Evolutionary conservation across 306 rosid species (phyloP).

Genomic region (Trichosanthes cucumerina): DNA sequence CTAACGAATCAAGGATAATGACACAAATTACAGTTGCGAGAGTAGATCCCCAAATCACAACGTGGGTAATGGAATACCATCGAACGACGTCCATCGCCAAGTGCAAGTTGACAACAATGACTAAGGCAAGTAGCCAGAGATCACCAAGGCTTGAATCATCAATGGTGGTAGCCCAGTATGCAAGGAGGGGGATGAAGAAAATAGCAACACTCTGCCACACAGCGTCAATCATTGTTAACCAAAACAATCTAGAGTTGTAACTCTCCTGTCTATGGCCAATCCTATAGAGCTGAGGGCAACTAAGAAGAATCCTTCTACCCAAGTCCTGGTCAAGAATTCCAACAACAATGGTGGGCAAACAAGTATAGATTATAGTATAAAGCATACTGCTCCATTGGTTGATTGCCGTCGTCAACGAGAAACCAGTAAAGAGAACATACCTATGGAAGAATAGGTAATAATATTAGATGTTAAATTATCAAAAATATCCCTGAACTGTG

Average conservation of each 20-base stretch:
- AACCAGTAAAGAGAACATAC: slow-evolving; percentile 67
- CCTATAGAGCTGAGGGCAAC: slow-evolving; percentile 69
- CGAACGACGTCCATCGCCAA: slow-evolving; percentile 80
- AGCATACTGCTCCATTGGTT: slow-evolving; percentile 80
- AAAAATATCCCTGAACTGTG: too few relatives aligned
- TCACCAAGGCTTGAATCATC: slow-evolving; percentile 71
- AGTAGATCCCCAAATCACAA: slow-evolving; percentile 74
- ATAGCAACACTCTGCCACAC: slow-evolving; percentile 71
- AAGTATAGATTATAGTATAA: slow-evolving; percentile 39
- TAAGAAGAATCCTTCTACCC: slow-evolving; percentile 57
- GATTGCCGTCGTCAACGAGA: slow-evolving; percentile 67
- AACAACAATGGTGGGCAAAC: slow-evolving; percentile 36
- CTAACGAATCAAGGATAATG: slow-evolving; percentile 53
- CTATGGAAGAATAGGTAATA: slow-evolving; percentile 24
- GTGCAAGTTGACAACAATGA: slow-evolving; percentile 70
- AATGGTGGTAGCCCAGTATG: slow-evolving; percentile 50
- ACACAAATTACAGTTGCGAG: slow-evolving; percentile 58
- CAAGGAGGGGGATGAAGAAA: slow-evolving; percentile 61
- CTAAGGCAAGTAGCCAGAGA: slow-evolving; percentile 80
- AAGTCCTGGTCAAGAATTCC: slow-evolving; percentile 91
- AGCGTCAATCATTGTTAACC: slow-evolving; percentile 62
- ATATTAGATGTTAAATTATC: too few relatives aligned
- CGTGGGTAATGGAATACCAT: slow-evolving; percentile 71
- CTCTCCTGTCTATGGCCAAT: slow-evolving; percentile 73
- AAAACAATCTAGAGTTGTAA: slow-evolving; percentile 68